phyloP scores from a whole-genome alignment of 73 alveolate species.

The Paramecium caudatum region DNA sequence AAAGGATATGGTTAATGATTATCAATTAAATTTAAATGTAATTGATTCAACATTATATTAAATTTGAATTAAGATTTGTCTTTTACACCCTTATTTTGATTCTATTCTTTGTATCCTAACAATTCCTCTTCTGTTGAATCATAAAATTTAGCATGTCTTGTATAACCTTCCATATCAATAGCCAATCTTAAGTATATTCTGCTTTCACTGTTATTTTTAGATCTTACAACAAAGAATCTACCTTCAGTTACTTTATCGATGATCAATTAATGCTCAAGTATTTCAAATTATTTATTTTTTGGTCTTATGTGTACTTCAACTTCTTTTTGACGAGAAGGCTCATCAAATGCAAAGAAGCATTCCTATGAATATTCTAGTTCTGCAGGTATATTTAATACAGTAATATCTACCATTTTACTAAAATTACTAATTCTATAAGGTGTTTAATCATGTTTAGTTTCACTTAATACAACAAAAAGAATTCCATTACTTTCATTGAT shows the following conservation, averaged over 20 bases:
- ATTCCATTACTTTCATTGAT: slow-evolving; percentile 48
- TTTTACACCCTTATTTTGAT: neutral
- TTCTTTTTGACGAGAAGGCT: neutral
- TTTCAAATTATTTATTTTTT: neutral
- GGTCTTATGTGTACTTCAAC: neutral
- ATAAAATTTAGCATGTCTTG: neutral
- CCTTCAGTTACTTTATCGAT: slow-evolving; percentile 2
- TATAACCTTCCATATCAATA: neutral
- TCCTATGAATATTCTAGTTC: neutral
- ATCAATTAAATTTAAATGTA: neutral
- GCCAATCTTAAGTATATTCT: neutral
- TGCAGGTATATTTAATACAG: neutral
- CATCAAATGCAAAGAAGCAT: slow-evolving; percentile 16
- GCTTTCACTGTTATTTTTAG: neutral
- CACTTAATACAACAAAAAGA: slow-evolving; percentile 15
- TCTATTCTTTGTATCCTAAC: neutral
- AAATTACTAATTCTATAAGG: slow-evolving; percentile 36
- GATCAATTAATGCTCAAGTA: neutral
- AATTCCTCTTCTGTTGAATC: slow-evolving; percentile 51
- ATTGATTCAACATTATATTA: neutral
- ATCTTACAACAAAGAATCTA: neutral
- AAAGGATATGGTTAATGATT: neutral
- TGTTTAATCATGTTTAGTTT: slow-evolving; percentile 51
- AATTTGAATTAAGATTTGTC: slow-evolving; percentile 12
- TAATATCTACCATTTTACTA: neutral